phyloP scores from a whole-genome alignment of 1,284 basidiomycete species.

The Pterulicium gracile region DNA sequence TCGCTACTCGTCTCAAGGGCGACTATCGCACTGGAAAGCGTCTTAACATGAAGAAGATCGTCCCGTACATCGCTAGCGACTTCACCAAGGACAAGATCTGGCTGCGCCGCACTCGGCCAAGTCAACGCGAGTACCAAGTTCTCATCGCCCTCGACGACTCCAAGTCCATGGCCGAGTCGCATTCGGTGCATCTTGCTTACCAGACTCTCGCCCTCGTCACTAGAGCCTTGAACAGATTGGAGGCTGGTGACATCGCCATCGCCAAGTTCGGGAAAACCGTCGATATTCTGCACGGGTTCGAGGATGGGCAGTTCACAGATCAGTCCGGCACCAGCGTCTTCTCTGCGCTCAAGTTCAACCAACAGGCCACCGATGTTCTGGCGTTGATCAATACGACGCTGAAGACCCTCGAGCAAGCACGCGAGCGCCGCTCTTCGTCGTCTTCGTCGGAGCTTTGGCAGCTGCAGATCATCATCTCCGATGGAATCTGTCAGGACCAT shows the following conservation, averaged over 20 bases:
- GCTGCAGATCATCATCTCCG: constrained; percentile 96
- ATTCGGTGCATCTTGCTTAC: constrained; percentile 89
- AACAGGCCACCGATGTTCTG: constrained; percentile 86
- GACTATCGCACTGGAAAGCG: constrained; percentile 98
- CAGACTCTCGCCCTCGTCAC: constrained; percentile 91
- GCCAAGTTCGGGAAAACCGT: constrained; percentile 86
- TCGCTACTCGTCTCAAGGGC: constrained; percentile 89
- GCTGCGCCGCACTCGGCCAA: constrained; percentile 90
- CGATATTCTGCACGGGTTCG: constrained; percentile 84
- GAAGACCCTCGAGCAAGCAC: constrained; percentile 62
- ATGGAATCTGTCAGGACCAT: constrained; percentile 97
- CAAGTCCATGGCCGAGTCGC: constrained; percentile 91
- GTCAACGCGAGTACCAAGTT: constrained; percentile 93
- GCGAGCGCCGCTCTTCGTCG: constrained; percentile 54
- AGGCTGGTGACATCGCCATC: constrained; percentile 90
- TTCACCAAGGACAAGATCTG: constrained; percentile 99
- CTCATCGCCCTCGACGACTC: constrained; percentile 95
- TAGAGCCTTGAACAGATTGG: constrained; percentile 84
- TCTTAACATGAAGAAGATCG: constrained; percentile 99
- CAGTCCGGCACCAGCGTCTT: constrained; percentile 74
- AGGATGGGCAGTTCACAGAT: constrained; percentile 70
- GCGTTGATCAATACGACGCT: constrained; percentile 81
- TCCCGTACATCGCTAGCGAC: constrained; percentile 96
- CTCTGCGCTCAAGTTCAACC: constrained; percentile 82
- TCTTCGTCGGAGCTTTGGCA: constrained; percentile 91